Conservation (phyloP, 305 asterid genomes). For the Ajuga reptans region DNA sequence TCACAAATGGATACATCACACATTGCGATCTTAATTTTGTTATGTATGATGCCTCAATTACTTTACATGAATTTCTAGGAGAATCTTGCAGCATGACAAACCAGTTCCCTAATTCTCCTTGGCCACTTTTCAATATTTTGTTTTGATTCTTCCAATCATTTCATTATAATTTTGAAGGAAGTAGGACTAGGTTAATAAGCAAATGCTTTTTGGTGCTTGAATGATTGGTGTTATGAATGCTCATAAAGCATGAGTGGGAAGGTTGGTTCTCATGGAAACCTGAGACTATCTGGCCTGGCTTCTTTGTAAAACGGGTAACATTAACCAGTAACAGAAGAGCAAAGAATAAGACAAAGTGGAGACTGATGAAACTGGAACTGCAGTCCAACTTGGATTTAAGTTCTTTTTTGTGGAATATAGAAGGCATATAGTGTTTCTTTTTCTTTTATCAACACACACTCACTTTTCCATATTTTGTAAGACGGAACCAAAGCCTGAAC, state of each 20-base stretch:
- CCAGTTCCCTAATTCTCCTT: background rate
- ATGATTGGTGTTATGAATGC: background rate
- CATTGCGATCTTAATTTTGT: slow-evolving; percentile 11
- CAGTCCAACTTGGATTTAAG: background rate
- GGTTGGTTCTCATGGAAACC: background rate
- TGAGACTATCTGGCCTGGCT: background rate
- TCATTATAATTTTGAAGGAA: background rate
- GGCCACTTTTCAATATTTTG: background rate
- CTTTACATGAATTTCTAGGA: slow-evolving; percentile 7
- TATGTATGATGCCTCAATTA: background rate
- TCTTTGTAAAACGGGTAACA: background rate
- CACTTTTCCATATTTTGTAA: background rate
- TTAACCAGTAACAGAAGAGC: background rate
- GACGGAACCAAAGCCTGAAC: background rate
- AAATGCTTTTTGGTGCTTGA: background rate
- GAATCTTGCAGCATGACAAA: background rate
- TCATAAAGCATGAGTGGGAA: background rate
- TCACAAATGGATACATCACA: background rate
- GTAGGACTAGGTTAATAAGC: background rate
- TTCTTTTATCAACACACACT: background rate
- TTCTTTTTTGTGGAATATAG: background rate
- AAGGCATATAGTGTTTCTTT: background rate
- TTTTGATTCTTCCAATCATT: background rate
- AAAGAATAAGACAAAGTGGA: background rate
- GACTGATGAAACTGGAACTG: background rate